phyloP scores from a whole-genome alignment of 2,329 filamentous ascomycete genomes.

The Exophiala alcalophila region DNA sequence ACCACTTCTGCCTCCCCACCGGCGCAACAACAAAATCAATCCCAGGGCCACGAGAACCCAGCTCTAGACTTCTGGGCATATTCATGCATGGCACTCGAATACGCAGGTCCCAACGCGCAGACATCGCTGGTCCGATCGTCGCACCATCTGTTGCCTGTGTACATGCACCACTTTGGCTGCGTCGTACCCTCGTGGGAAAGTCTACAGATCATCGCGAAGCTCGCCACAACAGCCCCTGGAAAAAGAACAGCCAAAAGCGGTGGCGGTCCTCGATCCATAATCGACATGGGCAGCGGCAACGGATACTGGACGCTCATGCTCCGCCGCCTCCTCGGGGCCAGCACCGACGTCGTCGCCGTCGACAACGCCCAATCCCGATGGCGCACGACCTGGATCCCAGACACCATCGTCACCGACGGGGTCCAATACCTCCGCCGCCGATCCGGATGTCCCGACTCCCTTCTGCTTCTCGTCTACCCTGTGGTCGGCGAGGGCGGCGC shows the following conservation, averaged over 20 bases:
- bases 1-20: background rate
- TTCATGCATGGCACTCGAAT: conserved; percentile 62
- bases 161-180: conserved; percentile 79
- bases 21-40: conserved; percentile 39
- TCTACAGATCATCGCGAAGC: conserved; percentile 57
- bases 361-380: conserved; percentile 68
- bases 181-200: conserved; percentile 66
- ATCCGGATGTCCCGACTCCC: conserved; percentile 51
- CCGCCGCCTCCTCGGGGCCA: conserved; percentile 56
- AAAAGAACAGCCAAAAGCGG: background rate
- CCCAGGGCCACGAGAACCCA: conserved; percentile 56
- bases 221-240: conserved; percentile 43
- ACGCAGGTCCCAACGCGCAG: conserved; percentile 56
- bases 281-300: conserved; percentile 69
- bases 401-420: conserved; percentile 64
- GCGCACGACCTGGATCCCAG: conserved; percentile 65
- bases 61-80: conserved; percentile 67
- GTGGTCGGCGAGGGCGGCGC: conserved; percentile 63
- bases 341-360: conserved; percentile 56
- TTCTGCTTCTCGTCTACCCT: conserved; percentile 71
- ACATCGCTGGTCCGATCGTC: conserved; percentile 54
- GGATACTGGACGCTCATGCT: conserved; percentile 76
- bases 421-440: conserved; percentile 55
- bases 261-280: conserved; percentile 44
- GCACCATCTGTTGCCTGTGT: conserved; percentile 67